These are phyloP conservation scores for Punica granatum DNA, from an alignment of 345 rosid genomes.

Conservation along the genomic window DNA sequence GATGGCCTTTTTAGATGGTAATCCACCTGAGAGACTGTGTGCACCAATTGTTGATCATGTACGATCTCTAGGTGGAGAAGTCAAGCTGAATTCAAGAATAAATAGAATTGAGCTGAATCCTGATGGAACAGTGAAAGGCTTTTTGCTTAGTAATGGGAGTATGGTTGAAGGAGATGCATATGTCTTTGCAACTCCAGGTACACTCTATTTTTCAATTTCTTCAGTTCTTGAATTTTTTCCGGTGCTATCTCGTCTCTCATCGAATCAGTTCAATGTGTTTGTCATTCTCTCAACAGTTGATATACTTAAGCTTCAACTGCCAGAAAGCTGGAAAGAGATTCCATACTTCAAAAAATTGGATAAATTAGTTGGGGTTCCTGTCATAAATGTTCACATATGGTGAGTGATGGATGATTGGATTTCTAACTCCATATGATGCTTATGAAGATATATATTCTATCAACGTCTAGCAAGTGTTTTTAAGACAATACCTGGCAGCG, in stretches of 20 bases:
- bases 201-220: slow-evolving; percentile 1
- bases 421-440: background rate
- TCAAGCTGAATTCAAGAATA: slow-evolving; percentile 64
- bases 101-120: slow-evolving; percentile 69
- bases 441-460: background rate
- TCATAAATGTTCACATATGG: slow-evolving; percentile 96
- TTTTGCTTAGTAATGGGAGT: slow-evolving; percentile 57
- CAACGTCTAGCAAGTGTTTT: background rate
- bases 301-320: slow-evolving; percentile 78
- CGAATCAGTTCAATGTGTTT: slow-evolving; percentile 11
- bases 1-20: slow-evolving; percentile 97
- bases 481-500: background rate
- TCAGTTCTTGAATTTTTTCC: background rate
- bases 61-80: slow-evolving; percentile 77
- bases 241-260: background rate
- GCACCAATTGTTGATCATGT: slow-evolving; percentile 76
- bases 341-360: slow-evolving; percentile 80
- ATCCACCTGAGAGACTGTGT: slow-evolving; percentile 94
- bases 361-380: slow-evolving; percentile 94
- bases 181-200: slow-evolving; percentile 90
- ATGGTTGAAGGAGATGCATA: slow-evolving; percentile 73
- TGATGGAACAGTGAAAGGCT: slow-evolving; percentile 74
- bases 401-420: slow-evolving; percentile 32
- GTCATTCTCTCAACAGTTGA: slow-evolving; percentile 49
- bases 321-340: slow-evolving; percentile 74